phyloP scores from a whole-genome alignment of 148 eudicot genomes.

The Silene conica region DNA sequence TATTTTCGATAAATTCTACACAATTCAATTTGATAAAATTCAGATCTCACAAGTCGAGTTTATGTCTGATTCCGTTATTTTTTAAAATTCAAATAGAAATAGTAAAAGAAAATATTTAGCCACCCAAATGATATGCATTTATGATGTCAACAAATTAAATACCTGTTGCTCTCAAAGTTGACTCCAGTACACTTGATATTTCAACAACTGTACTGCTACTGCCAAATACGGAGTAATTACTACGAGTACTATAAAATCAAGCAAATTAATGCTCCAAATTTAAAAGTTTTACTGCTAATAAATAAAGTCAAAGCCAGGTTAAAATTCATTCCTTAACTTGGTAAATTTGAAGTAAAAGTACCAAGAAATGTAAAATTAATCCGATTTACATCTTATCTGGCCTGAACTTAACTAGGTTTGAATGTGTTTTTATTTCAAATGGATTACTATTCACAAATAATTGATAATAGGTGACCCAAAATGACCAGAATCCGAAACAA shows the following conservation, averaged over 20 bases:
- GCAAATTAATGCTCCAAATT: not conserved
- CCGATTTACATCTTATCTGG: no score
- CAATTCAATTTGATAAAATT: no score
- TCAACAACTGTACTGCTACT: not conserved
- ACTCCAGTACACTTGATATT: not conserved
- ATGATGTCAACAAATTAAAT: no score
- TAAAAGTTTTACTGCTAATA: not conserved
- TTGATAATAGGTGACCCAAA: no score
- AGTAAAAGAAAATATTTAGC: no score
- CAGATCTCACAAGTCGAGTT: not conserved
- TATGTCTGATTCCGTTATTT: not conserved
- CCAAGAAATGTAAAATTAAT: no score
- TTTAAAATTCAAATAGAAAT: no score
- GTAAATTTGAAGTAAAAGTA: not conserved
- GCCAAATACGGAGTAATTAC: not conserved
- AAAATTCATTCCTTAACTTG: not conserved
- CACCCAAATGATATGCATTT: slow-evolving; percentile 7
- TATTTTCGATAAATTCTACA: no score
- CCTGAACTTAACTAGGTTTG: no score
- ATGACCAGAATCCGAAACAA: no score
- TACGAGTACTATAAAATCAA: not conserved
- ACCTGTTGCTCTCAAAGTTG: not conserved
- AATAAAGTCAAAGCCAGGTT: not conserved
- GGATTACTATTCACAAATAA: no score
- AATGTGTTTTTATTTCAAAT: no score